A percentile compares a stretch with the other conserved stretches of the same genome.
phyloP scores from a whole-genome alignment of 2,329 filamentous ascomycete genomes.

The Xylaria sp. region DNA sequence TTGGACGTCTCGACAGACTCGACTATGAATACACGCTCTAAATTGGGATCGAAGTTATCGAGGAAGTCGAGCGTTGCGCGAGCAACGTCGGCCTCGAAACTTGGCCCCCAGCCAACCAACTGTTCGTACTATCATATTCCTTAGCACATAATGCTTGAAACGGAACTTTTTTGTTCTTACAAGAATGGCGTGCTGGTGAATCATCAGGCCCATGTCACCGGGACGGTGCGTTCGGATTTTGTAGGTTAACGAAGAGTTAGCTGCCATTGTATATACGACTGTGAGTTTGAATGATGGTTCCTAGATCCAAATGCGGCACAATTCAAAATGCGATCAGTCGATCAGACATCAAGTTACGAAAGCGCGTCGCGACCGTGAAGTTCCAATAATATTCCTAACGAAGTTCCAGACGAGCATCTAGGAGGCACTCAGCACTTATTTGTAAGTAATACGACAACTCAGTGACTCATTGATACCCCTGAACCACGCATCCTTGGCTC shows the following conservation, averaged over 20 bases:
- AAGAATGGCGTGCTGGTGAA: conserved; percentile 10
- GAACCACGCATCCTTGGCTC: no score
- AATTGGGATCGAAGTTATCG: conserved; percentile 14
- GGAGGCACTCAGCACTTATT: no score
- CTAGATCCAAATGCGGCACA: background rate
- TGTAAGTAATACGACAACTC: no score
- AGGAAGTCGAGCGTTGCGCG: conserved; percentile 10
- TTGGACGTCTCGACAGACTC: conserved; percentile 1
- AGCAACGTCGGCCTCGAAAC: conserved; percentile 14
- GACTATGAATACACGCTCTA: conserved; percentile 15
- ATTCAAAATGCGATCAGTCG: background rate
- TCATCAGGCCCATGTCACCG: conserved; percentile 21
- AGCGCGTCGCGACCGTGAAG: no score
- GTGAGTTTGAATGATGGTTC: background rate
- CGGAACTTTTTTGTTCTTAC: conserved; percentile 1
- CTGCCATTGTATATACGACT: background rate
- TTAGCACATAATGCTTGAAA: background rate
- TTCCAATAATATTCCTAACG: no score
- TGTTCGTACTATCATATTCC: conserved; percentile 1
- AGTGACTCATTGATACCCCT: no score
- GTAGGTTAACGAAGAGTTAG: background rate
- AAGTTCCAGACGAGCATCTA: no score
- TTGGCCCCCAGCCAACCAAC: conserved; percentile 11
- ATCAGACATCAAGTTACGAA: no score
- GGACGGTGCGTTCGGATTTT: conserved; percentile 11